Base-by-base conservation (phyloP, 2,329 filamentous ascomycete species). In the Alternaria atra region DNA sequence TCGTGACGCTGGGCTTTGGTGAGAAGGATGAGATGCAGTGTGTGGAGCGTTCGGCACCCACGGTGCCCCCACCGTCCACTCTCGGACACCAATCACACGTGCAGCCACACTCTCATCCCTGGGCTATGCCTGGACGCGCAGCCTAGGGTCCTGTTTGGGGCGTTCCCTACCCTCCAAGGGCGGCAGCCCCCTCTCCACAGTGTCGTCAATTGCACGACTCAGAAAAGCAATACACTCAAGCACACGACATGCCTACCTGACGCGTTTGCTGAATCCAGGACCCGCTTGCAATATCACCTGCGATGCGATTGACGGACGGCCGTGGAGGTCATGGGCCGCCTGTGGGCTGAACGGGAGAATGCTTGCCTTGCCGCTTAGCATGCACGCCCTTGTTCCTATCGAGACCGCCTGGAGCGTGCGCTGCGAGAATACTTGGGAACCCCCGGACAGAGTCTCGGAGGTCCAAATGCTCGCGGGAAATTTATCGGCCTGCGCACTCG, bases 361-460 rank as follows among this genome's bases (percentile, higher is more conserved):
- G 66, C 62, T 60, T 55, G 65, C 60, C 60, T 54, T 60, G 61
- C 61, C 65, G 61, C 65, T 65, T 62, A 62, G 40, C 56, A 61
- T 63, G 66, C 66, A 67, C 37, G 52, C 65, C 58, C 66, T 59
- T 58, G 65, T 47, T 61, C 60, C 54, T 61, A 53, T 58, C 32
- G 48, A 63, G 52, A 65, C 62, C 65, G 63, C 63, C 37, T 70
- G 67, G 63, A 67, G 68, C 68, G 68, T 72, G 70, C 70, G 70
- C 70, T 58, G 61, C 61, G 46, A 40, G 50, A 34, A 17, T 27
- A 4, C 50, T 52, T 37, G 50, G 50, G 35, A 52, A 29, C 50
- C 46, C 46, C 46, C 46, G 46, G 46, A 35, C 46, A 50, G 46
- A 50, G 46, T 50, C 46, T 50, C 46, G 46, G 46, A 50, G 46